phyloP scores from a whole-genome alignment of 2,329 filamentous ascomycete species.

The Coleophoma eucalyptorum region DNA sequence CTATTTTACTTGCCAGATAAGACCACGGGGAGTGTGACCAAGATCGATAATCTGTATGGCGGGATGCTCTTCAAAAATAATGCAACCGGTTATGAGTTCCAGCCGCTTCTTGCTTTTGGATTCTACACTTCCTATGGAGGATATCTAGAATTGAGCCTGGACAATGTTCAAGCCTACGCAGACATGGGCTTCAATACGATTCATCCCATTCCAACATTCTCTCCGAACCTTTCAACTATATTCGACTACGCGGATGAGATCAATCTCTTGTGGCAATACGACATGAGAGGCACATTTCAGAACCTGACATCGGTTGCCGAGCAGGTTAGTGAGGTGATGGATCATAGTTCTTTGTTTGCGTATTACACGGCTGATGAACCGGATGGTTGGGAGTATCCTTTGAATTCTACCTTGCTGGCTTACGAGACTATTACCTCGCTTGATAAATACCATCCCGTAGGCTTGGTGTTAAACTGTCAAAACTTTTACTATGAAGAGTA shows the following conservation, averaged over 20 bases:
- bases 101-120: conserved; percentile 39
- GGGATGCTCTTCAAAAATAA: conserved; percentile 37
- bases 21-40: conserved; percentile 38
- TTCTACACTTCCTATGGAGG: conserved; percentile 33
- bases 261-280: conserved; percentile 41
- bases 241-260: conserved; percentile 38
- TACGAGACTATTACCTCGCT: conserved; percentile 39
- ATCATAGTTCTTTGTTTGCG: conserved; percentile 39
- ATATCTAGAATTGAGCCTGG: conserved; percentile 24
- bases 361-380: conserved; percentile 51
- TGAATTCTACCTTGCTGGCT: conserved; percentile 38
- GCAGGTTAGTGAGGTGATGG: conserved; percentile 21
- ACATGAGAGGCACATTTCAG: conserved; percentile 24
- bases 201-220: conserved; percentile 32
- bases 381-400: conserved; percentile 32
- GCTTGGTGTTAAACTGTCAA: conserved; percentile 45
- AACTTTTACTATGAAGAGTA: conserved; percentile 50
- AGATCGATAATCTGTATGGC: conserved; percentile 42
- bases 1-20: conserved; percentile 39
- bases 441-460: conserved; percentile 50
- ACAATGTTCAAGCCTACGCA: conserved; percentile 34
- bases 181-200: conserved; percentile 42
- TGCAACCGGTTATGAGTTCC: conserved; percentile 21
- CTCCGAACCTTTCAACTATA: conserved; percentile 29
- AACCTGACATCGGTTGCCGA: conserved; percentile 32